Evolutionary conservation across 352 stramenopile species (phyloP), one percentile per base, ranked within the genome.

Genomic region (Globisporangium nodosum): DNA sequence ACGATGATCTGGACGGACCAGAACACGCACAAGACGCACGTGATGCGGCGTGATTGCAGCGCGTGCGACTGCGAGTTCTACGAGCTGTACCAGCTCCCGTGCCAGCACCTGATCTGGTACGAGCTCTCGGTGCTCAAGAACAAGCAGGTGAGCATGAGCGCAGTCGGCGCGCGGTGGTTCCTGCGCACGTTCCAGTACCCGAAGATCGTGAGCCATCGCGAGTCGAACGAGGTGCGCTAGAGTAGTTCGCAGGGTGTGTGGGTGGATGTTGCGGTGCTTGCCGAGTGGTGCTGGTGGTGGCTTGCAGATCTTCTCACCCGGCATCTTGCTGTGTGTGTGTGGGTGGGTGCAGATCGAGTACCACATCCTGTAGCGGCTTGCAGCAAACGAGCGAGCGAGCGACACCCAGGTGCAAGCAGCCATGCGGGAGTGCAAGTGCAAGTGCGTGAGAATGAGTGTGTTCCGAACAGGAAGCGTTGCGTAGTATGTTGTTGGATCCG

Each of bases 21-120:
- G 45, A 65, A 60, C 51, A 85, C 76, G 49, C 52, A 21, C 15
- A 84, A 85, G 56, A 82, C 75, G 52, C 75, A 85, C 49, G 69
- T 83, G 39, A 71, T 89, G 65, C 63, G 73, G 63, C 72, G 71
- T 37, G 76, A 89, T 43, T 78, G 68, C 52, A 87, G 75, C 42
- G 65, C 61, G 5, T 90, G 79, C 58, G 75, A 87, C 61, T 90
- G 79, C 50, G 75, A 80, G 45, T 90, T 88, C 55, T 90, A 76
- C 60, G 58, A 68, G 31, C 65, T 90, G 18, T 88, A 85, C 56
- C 71, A 82, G 30, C 61, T 90, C 20, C 79, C 79, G 13, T 90
- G 79, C 53, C 75, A 83, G 53, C 79, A 90, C 61, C 67, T 90
- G 33, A 87, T 90, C 63, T 85, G 74, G 71, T 90, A 90, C 61